phyloP scores from a whole-genome alignment of 257 asterid species.

The Knoxia roxburghii region DNA sequence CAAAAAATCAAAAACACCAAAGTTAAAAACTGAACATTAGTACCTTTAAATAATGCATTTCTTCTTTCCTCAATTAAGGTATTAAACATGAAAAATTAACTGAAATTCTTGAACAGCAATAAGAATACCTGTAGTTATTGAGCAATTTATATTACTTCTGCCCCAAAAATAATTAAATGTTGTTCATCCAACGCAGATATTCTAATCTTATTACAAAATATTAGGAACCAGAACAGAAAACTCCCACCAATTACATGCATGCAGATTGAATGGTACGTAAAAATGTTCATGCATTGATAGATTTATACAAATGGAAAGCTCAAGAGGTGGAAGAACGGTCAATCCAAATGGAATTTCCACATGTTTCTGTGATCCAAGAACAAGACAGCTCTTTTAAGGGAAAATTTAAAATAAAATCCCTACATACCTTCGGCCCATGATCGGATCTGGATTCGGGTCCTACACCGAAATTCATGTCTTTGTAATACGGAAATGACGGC shows the following conservation, averaged over 20 bases:
- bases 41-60: not conserved
- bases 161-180: too few species aligned
- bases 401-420: not conserved
- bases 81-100: not conserved
- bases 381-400: not conserved
- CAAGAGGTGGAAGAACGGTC: not conserved
- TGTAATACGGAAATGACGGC: constrained; percentile 43
- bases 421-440: constrained; percentile 10
- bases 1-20: not conserved
- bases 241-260: not conserved
- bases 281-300: not conserved
- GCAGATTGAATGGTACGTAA: not conserved
- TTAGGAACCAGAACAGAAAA: not conserved
- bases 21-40: not conserved
- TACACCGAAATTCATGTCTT: constrained; percentile 25
- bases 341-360: not conserved
- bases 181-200: too few species aligned
- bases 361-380: not conserved
- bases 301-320: not conserved
- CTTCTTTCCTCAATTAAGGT: too few species aligned
- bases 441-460: constrained; percentile 17
- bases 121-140: too few species aligned
- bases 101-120: too few species aligned
- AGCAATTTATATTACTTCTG: too few species aligned
- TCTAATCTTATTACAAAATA: too few species aligned